Base-by-base conservation (phyloP, 768 basidiomycete genomes). In the Rhizopogon vinicolor region DNA sequence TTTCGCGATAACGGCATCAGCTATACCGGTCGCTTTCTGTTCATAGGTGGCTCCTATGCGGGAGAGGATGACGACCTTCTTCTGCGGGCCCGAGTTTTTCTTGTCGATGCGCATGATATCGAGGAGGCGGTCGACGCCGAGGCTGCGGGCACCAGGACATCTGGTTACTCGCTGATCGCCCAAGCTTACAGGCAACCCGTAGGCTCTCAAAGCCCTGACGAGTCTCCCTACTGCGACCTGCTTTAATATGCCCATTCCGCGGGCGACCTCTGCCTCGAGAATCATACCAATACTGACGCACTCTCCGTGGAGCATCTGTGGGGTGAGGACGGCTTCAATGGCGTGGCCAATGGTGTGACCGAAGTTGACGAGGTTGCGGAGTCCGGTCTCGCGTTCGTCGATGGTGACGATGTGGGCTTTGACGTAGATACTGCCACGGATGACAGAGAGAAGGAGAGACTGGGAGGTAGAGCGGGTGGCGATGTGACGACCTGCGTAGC, bases 321-420 rank as follows among this genome's bases (percentile, higher is more conserved):
- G 96, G 0, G 96, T 96, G 54, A 98, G 75, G 40, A 98, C 84
- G 7, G 94, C 97, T 73, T 99, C 97, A 64, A 98, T 95, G 14
- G 96, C 97, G 74, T 99, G 97, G 0, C 97, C 97, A 64, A 99
- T 95, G 42, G 90, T 93, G 72, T 99, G 97, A 1, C 97, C 97
- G 66, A 98, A 98, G 73, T 99, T 99, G 77, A 99, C 96, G 52
- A 99, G 86, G 75, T 98, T 98, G 60, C 97, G 91, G 41, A 99
- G 80, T 19, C 97, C 92, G 0, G 94, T 94, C 74, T 99, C 97
- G 65, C 89, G 91, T 71, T 95, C 93, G 74, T 99, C 97, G 62
- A 92, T 82, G 35, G 96, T 95, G 58, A 98, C 97, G 63, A 98
- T 98, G 72, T 98, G 89, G 0, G 97, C 85, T 72, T 98, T 99